Evolutionary conservation across 2,329 filamentous ascomycete genomes (phyloP).

Genomic region (Exserohilum rostratum): DNA sequence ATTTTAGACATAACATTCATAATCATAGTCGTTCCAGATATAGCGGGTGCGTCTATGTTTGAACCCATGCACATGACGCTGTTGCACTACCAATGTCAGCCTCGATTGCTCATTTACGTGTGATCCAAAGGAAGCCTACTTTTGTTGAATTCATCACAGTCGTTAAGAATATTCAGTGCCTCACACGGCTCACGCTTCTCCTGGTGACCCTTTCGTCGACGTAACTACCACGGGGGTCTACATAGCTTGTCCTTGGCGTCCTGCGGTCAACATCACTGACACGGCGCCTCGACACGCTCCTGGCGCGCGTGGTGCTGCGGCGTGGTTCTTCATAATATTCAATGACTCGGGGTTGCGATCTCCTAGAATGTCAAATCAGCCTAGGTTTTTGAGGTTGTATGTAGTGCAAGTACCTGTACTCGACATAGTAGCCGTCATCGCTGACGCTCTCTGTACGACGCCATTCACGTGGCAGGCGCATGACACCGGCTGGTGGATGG

Average conservation of each 20-base stretch:
- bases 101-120: too few species aligned
- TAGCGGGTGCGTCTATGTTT: neutral
- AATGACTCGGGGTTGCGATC: slow-evolving; percentile 30
- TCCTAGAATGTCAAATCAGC: slow-evolving; percentile 10
- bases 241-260: slow-evolving; percentile 32
- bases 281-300: slow-evolving; percentile 35
- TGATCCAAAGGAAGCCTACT: neutral
- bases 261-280: slow-evolving; percentile 35
- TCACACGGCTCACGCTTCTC: slow-evolving; percentile 39
- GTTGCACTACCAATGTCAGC: neutral
- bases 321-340: slow-evolving; percentile 39
- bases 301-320: slow-evolving; percentile 30
- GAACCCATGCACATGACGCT: neutral
- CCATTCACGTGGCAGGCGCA: slow-evolving; percentile 43
- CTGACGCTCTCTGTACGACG: slow-evolving; percentile 28
- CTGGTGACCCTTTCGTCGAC: slow-evolving; percentile 34
- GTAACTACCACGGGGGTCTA: slow-evolving; percentile 31
- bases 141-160: neutral
- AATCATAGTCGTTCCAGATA: neutral
- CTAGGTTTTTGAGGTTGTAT: neutral
- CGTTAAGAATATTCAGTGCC: slow-evolving; percentile 11
- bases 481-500: slow-evolving; percentile 41
- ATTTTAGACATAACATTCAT: neutral
- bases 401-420: slow-evolving; percentile 23
- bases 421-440: slow-evolving; percentile 27